A percentile compares a stretch with the other conserved stretches of the same genome.
Conservation (phyloP, 2,329 filamentous ascomycete genomes). For the Scedosporium dehoogii region DNA sequence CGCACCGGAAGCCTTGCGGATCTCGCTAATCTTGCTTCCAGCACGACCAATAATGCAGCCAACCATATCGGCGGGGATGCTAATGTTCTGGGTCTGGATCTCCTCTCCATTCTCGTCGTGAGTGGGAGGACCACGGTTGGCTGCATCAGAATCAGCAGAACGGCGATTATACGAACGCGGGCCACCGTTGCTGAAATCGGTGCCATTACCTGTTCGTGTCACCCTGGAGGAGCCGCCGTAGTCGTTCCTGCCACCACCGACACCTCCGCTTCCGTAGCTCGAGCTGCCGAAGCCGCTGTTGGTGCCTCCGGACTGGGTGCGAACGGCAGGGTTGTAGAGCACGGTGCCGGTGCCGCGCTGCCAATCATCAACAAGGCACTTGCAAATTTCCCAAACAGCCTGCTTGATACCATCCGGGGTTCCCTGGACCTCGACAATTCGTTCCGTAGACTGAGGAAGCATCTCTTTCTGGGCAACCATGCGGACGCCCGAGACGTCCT, state of each 20-base stretch:
- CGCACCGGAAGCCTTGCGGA: slow-evolving; percentile 90
- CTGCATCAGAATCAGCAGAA: slow-evolving; percentile 67
- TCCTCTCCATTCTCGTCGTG: slow-evolving; percentile 96
- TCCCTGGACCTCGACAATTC: slow-evolving; percentile 93
- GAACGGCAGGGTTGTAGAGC: slow-evolving; percentile 91
- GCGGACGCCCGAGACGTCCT: slow-evolving; percentile 90
- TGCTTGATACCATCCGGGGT: slow-evolving; percentile 92
- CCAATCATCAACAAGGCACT: slow-evolving; percentile 96
- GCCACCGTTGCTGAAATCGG: slow-evolving; percentile 85
- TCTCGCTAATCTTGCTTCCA: slow-evolving; percentile 97
- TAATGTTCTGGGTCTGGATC: slow-evolving; percentile 98
- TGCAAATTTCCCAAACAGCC: slow-evolving; percentile 97
- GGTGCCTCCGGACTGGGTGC: slow-evolving; percentile 60
- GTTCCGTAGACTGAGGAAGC: slow-evolving; percentile 96
- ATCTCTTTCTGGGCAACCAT: slow-evolving; percentile 99
- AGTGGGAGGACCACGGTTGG: slow-evolving; percentile 69
- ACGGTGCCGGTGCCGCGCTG: slow-evolving; percentile 95
- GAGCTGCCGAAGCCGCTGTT: slow-evolving; percentile 23
- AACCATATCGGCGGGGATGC: slow-evolving; percentile 98
- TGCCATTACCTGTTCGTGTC: slow-evolving; percentile 93
- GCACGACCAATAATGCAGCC: slow-evolving; percentile 96
- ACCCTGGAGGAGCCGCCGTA: slow-evolving; percentile 55
- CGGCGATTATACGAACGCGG: slow-evolving; percentile 64
- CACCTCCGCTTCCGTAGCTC: slow-evolving; percentile 24
- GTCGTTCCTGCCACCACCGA: slow-evolving; percentile 36